A percentile compares a stretch with the other conserved stretches of the same genome.
phyloP scores from a whole-genome alignment of 371 early-diverging fungal species.

The Mortierella sp. region DNA sequence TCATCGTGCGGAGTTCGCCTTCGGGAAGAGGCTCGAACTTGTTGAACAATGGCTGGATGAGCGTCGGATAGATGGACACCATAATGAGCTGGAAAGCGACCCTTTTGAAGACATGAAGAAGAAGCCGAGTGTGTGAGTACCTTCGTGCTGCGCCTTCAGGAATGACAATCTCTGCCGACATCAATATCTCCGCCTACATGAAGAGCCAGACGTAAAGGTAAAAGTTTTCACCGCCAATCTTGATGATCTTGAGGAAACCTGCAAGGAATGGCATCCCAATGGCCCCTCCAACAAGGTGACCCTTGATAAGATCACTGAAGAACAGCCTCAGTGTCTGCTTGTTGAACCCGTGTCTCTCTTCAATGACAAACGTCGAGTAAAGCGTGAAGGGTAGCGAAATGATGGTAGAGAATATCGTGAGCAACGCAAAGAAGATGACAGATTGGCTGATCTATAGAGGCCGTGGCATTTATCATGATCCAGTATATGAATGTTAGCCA shows the following conservation, averaged over 20 bases:
- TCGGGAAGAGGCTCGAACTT: conserved; percentile 92
- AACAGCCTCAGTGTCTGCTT: conserved; percentile 90
- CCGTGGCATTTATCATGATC: no score
- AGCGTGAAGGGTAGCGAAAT: conserved; percentile 84
- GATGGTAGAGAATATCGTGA: conserved; percentile 70
- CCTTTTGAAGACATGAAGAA: no score
- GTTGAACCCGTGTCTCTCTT: conserved; percentile 97
- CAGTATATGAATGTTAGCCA: no score
- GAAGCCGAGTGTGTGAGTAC: no score
- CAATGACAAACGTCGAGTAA: conserved; percentile 95
- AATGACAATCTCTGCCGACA: no score
- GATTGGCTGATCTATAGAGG: conserved; percentile 81
- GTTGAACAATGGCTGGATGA: conserved; percentile 99
- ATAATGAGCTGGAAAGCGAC: conserved; percentile 89
- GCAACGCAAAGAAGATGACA: conserved; percentile 76
- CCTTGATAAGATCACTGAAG: conserved; percentile 86
- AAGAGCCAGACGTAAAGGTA: conserved; percentile 91
- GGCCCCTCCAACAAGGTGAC: conserved; percentile 69
- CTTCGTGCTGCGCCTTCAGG: no score
- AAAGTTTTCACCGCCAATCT: conserved; percentile 86
- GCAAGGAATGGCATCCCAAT: conserved; percentile 86
- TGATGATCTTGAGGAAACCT: conserved; percentile 86
- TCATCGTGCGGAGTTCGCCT: conserved; percentile 85
- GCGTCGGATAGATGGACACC: conserved; percentile 92
- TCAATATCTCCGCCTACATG: conserved; percentile 76